Evolutionary conservation across 768 basidiomycete genomes (phyloP).

Genomic region (Krasilnikovozyma curviuscula): DNA sequence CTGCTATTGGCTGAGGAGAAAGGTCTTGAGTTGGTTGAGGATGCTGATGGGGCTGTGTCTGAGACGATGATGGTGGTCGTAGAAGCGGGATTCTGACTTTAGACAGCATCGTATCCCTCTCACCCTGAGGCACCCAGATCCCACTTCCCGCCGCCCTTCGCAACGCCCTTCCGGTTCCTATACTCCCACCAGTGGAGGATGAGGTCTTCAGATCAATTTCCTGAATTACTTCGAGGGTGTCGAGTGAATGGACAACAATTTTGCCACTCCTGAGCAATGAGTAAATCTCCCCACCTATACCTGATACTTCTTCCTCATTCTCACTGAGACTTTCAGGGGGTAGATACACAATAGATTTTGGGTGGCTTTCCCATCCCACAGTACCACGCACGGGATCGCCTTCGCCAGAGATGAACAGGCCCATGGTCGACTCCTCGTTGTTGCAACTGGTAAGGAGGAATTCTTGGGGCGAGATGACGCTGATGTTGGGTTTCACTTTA

Average conservation of each 20-base stretch:
- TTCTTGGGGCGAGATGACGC: conserved; percentile 10
- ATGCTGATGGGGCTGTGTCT: no score
- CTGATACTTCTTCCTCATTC: no score
- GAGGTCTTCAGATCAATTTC: not conserved
- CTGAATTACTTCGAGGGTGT: conserved; percentile 6
- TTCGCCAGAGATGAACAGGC: conserved; percentile 8
- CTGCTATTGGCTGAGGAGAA: no score
- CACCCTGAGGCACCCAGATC: conserved; percentile 1
- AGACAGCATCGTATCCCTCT: conserved; percentile 6
- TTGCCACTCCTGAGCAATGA: conserved; percentile 4
- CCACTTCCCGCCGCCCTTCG: no score
- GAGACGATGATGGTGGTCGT: not conserved
- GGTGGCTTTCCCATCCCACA: conserved; percentile 7
- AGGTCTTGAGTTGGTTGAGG: no score
- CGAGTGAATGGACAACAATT: conserved; percentile 9
- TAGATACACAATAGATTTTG: no score
- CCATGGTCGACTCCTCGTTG: not conserved
- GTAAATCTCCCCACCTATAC: no score
- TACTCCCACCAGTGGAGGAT: no score
- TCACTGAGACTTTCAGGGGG: conserved; percentile 1
- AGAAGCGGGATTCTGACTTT: conserved; percentile 4
- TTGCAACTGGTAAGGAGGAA: conserved; percentile 8
- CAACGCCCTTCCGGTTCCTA: no score
- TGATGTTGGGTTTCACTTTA: conserved; percentile 2
- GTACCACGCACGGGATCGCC: conserved; percentile 11